These are phyloP conservation scores for Lycium barbarum DNA, from an alignment of 257 asterid species.

Conservation along the genomic window DNA sequence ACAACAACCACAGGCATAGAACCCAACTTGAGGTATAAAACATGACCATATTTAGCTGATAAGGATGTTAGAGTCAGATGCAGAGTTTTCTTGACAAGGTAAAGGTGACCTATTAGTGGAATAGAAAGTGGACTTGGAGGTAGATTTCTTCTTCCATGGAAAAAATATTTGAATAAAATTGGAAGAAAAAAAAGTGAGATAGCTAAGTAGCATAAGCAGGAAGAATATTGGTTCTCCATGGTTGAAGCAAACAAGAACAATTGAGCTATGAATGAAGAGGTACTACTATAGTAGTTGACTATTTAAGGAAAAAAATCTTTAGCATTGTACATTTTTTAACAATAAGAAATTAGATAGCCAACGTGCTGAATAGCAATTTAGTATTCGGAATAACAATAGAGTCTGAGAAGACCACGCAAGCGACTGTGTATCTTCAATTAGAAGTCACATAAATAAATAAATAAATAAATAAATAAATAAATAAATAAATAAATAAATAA, in stretches of 20 bases:
- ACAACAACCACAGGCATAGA: constrained; percentile 43
- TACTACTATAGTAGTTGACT: background rate
- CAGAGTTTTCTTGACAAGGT: background rate
- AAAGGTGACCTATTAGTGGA: constrained; percentile 45
- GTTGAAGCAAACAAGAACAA: constrained; percentile 30
- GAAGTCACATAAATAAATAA: background rate
- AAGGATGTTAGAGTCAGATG: constrained; percentile 29
- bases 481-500: background rate
- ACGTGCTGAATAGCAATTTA: background rate
- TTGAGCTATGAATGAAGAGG: background rate
- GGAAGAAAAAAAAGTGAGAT: constrained; percentile 15
- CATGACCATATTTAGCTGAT: constrained; percentile 50
- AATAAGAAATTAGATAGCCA: background rate
- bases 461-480: constrained; percentile 1
- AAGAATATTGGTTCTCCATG: constrained; percentile 15
- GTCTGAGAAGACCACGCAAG: background rate
- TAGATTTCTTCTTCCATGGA: constrained; percentile 28
- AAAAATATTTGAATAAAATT: constrained; percentile 30
- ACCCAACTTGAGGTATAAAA: constrained; percentile 53
- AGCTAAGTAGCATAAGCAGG: constrained; percentile 6
- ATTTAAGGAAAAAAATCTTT: background rate
- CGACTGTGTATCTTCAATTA: background rate
- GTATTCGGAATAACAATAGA: background rate
- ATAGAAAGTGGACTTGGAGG: constrained; percentile 59
- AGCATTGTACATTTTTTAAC: background rate